Percentiles rank a stretch among this genome's conserved stretches.
Evolutionary conservation across 257 asterid genomes (phyloP).

Genomic region (Catharanthus roseus): DNA sequence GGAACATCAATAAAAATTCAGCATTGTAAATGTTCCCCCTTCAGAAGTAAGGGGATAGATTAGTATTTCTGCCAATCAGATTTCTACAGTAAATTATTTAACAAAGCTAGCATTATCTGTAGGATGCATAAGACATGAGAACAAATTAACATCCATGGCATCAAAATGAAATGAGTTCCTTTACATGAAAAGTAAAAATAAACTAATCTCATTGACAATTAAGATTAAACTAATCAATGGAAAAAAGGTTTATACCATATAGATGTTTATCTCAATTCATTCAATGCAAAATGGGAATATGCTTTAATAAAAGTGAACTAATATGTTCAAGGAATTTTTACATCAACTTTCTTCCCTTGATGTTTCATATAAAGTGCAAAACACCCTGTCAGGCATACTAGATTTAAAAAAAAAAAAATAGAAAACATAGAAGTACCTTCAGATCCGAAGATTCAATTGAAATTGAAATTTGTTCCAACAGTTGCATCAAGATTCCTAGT

Average conservation of each 20-base stretch:
- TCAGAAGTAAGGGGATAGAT: background rate
- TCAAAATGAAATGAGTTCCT: no score
- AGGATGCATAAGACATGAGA: background rate
- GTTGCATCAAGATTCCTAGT: slow-evolving; percentile 60
- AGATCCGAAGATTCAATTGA: slow-evolving; percentile 44
- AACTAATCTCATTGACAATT: background rate
- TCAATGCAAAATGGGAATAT: no score
- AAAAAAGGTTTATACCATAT: background rate
- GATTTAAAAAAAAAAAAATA: background rate
- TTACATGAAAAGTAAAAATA: no score
- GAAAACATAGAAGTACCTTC: slow-evolving; percentile 37
- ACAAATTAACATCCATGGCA: no score
- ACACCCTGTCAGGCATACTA: background rate
- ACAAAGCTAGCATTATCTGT: background rate
- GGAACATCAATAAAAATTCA: background rate
- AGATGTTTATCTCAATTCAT: background rate
- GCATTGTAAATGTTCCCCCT: background rate
- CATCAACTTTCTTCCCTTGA: background rate
- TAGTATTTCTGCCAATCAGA: background rate
- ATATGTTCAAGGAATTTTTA: background rate
- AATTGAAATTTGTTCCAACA: slow-evolving; percentile 62
- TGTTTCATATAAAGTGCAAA: background rate
- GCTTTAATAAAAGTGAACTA: background rate
- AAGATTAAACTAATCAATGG: background rate
- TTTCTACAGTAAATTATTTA: background rate